These are phyloP conservation scores for Euphorbia tirucalli DNA, from an alignment of 345 rosid species.

Conservation along the genomic window DNA sequence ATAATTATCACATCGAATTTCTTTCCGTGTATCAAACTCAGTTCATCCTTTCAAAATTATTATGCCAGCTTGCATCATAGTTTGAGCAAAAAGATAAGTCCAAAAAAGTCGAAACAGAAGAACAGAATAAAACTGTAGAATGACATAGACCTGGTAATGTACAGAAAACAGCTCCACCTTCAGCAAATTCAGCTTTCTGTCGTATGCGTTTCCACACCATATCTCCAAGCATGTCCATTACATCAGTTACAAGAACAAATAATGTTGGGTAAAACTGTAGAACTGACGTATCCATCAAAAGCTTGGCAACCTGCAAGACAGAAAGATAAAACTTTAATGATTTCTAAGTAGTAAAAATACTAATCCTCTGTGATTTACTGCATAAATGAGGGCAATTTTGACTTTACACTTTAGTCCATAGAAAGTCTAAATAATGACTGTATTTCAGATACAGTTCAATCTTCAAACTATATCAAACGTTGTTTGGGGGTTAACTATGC, in stretches of 20 bases:
- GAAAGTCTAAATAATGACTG: not conserved
- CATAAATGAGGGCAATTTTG: not conserved
- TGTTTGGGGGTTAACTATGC: not conserved
- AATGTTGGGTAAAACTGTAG: conserved; percentile 84
- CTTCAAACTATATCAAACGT: not conserved
- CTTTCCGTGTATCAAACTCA: not conserved
- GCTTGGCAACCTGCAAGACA: conserved; percentile 72
- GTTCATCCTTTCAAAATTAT: not conserved
- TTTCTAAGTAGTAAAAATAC: not conserved
- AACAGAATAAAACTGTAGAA: conserved; percentile 7
- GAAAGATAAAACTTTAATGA: conserved; percentile 7
- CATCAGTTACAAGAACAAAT: conserved; percentile 77
- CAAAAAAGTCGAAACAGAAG: not conserved
- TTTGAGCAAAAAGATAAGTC: conserved; percentile 1
- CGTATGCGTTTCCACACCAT: conserved; percentile 89
- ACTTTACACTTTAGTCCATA: not conserved
- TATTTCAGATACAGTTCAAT: not conserved
- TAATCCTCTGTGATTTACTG: not conserved
- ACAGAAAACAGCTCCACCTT: conserved; percentile 49
- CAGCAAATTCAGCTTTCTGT: conserved; percentile 75
- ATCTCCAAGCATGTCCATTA: conserved; percentile 85
- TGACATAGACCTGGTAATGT: conserved; percentile 54
- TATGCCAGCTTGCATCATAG: not conserved
- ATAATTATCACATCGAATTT: not conserved
- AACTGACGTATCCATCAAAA: conserved; percentile 90